These are phyloP conservation scores for Musa acuminata DNA, from an alignment of 176 grass and related monocot genomes.

Conservation along the genomic window DNA sequence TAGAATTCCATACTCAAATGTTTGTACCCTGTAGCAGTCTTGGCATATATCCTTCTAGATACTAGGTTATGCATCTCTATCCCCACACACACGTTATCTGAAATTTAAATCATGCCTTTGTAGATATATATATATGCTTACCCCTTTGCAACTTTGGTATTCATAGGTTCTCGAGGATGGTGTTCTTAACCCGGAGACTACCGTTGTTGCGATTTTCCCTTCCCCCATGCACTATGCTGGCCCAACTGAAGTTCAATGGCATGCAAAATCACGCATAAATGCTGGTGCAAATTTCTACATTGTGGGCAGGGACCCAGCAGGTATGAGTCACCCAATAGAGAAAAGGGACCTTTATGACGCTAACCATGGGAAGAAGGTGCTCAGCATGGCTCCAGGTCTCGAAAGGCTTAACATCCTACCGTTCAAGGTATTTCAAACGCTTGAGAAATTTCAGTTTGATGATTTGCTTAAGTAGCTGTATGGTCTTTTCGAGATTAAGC, in stretches of 20 bases:
- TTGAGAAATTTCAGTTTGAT: constrained; percentile 6
- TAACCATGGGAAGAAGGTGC: constrained; percentile 92
- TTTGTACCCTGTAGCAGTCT: background rate
- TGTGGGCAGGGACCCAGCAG: constrained; percentile 93
- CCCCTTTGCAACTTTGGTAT: constrained; percentile 12
- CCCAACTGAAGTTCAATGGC: constrained; percentile 97
- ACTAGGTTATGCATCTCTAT: too few species aligned
- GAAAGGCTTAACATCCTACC: constrained; percentile 93
- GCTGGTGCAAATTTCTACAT: constrained; percentile 99
- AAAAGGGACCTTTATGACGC: constrained; percentile 97
- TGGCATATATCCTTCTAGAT: background rate
- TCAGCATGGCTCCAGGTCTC: constrained; percentile 93
- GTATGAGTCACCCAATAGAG: constrained; percentile 68
- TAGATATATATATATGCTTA: background rate
- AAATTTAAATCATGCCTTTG: background rate
- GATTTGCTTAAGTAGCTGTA: background rate
- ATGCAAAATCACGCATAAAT: constrained; percentile 94
- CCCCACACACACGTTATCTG: background rate
- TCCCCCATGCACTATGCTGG: constrained; percentile 98
- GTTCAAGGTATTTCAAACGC: constrained; percentile 57
- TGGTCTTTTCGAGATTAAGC: background rate
- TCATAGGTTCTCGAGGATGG: constrained; percentile 91
- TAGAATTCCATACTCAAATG: background rate
- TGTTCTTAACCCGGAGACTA: constrained; percentile 90
- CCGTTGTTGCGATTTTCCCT: constrained; percentile 88